phyloP scores from a whole-genome alignment of 2,329 filamentous ascomycete species.

The Calonectria pteridis region DNA sequence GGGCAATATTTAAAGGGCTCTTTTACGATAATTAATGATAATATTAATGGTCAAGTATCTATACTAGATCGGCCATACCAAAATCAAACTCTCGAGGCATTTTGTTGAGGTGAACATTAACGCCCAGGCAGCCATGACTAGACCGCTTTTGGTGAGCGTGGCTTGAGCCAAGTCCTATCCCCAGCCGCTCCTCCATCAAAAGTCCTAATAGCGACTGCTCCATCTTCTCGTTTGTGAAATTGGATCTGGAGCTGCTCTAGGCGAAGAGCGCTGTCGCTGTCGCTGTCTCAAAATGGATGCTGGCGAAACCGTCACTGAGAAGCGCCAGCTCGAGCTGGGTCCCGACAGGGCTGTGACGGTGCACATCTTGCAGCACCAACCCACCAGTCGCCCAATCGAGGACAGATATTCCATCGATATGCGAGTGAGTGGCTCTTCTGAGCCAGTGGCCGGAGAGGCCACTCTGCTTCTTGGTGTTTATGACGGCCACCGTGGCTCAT shows the following conservation, averaged over 20 bases:
- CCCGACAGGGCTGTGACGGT: not conserved
- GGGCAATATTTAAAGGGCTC: not conserved
- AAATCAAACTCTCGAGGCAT: not conserved
- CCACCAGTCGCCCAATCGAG: slow-evolving; percentile 13
- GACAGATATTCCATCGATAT: slow-evolving; percentile 17
- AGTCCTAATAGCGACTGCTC: not conserved
- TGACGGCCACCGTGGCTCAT: slow-evolving; percentile 15
- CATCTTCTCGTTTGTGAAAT: not conserved
- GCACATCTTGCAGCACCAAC: slow-evolving; percentile 15
- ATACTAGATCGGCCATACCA: not conserved
- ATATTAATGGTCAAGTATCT: not conserved
- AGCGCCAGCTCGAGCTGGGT: not conserved
- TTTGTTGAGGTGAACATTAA: not conserved
- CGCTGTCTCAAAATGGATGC: not conserved
- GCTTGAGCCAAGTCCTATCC: not conserved
- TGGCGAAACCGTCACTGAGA: not conserved
- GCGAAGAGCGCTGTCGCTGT: not conserved
- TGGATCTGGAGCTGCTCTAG: not conserved
- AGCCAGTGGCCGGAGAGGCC: not conserved
- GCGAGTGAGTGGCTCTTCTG: not conserved
- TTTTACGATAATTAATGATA: not conserved
- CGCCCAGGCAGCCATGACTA: not conserved
- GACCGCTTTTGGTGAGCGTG: not conserved
- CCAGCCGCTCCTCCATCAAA: not conserved
- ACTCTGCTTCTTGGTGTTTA: slow-evolving; percentile 12